A percentile compares a stretch with the other conserved stretches of the same genome.
phyloP scores from a whole-genome alignment of 192 early-diverging fungal genomes.

The Oehlia diaphana region DNA sequence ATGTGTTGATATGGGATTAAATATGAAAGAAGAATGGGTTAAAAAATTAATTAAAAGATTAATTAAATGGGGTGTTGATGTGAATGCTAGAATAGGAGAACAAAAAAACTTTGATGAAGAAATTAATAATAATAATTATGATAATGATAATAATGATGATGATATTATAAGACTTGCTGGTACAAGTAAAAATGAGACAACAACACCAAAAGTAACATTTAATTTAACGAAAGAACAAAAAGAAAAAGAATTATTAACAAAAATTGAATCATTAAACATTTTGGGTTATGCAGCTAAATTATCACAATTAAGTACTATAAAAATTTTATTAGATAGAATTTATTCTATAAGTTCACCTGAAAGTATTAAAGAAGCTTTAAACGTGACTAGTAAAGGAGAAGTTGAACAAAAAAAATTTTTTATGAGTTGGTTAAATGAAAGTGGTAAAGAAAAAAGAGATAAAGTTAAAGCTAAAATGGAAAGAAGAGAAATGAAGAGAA shows the following conservation, averaged over 20 bases:
- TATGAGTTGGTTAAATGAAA: not conserved
- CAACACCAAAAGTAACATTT: not conserved
- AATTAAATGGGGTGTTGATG: constrained; percentile 3
- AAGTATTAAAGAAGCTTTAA: constrained; percentile 14
- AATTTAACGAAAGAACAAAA: not conserved
- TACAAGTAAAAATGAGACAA: not conserved
- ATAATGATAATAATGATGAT: not conserved
- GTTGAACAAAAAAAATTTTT: not conserved
- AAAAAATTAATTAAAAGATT: not conserved
- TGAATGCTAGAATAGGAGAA: not conserved
- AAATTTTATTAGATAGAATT: constrained; percentile 11
- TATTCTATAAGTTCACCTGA: not conserved
- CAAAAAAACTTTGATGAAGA: not conserved
- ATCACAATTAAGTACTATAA: not conserved
- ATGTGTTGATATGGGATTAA: constrained; percentile 1
- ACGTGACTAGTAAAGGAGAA: not conserved
- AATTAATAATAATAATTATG: not conserved
- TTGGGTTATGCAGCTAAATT: constrained; percentile 7
- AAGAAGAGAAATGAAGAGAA: not conserved
- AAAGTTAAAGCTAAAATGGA: not conserved
- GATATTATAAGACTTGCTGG: not conserved
- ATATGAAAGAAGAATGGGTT: not conserved
- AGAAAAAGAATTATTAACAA: not conserved
- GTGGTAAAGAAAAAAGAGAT: not conserved
- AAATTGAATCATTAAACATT: not conserved